Base-by-base conservation (phyloP, 306 rosid genomes). In the Medicago truncatula region DNA sequence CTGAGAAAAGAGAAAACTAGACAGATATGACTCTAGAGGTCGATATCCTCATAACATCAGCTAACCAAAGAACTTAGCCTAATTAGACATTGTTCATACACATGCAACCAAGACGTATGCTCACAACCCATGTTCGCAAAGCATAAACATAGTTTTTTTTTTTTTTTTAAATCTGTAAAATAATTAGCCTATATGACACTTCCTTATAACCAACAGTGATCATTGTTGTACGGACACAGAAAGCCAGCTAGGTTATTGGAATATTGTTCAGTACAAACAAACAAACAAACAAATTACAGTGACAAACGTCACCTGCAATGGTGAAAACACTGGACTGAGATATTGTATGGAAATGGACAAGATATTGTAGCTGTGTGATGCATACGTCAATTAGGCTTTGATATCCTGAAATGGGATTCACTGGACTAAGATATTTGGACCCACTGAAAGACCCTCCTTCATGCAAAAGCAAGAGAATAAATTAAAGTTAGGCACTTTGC, bases 211-310 rank as follows among this genome's bases (percentile, higher is more conserved):
- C 31, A 28, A 34, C 38, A 34, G 38, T 44, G 11, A 11, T 44
- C 65, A 84, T 86, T 67, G 79, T 83, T 84, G 86, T 73, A 84
- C 89, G 86, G 84, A 61, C 34, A 9, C 10, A 52, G 69, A 49
- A 74, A 75, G 88, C 89, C 92, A 87, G 82, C 82, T 66, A 18
- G 31, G 20, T 9, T 8, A 1, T 56, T 56, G 61, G 61, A 56
- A 56, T 18, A 17, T 56, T 56, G 31, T 20, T 18, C 2, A 56
- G 61, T 56, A 9, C 61, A 53, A 53, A 52, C 1, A 52, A 50
- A 52, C 1, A 52, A 50, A 52, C n/a, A 44, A 46, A 44, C n/a
- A 50, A 52, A 9, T 9, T 56, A 56, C 31, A 56, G 13, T 18
- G 4, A 20, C 61, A 56, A 50, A 50, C 57, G 57, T 50, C 21